Evolutionary conservation across 805 yeast species (phyloP).

Genomic region (Wickerhamiella azyma): DNA sequence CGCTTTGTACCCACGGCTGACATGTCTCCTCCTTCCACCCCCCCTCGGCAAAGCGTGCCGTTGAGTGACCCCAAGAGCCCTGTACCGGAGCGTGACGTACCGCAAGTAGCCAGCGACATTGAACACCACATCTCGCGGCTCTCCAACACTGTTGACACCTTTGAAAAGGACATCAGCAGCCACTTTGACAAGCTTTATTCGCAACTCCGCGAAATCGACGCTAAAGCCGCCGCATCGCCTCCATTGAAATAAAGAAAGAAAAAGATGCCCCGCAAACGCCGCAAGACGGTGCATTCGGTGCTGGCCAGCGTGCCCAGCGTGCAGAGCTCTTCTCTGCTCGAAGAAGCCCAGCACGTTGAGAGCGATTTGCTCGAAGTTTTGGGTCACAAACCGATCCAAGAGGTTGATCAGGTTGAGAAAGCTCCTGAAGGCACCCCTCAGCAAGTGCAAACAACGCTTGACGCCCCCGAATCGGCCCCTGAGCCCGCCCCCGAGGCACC

Average conservation of each 20-base stretch:
- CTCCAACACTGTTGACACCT: slow-evolving; percentile 11
- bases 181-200: slow-evolving; percentile 12
- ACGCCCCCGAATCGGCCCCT: background rate
- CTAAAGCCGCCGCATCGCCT: slow-evolving; percentile 6
- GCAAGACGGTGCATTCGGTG: background rate
- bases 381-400: background rate
- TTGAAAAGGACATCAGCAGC: slow-evolving; percentile 14
- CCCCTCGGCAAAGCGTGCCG: background rate
- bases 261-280: background rate
- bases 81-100: slow-evolving; percentile 8
- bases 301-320: background rate
- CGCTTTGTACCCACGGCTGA: background rate
- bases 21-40: slow-evolving; percentile 2
- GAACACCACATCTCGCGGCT: slow-evolving; percentile 13
- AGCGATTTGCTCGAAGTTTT: background rate
- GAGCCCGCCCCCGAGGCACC: background rate
- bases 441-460: too few relatives aligned
- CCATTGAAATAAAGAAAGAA: too few relatives aligned
- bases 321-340: background rate
- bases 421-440: background rate
- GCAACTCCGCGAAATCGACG: slow-evolving; percentile 8
- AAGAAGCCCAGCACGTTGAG: background rate
- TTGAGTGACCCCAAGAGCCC: slow-evolving; percentile 5
- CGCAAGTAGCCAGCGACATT: slow-evolving; percentile 15
- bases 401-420: background rate